Evolutionary conservation across 2,329 filamentous ascomycete species (phyloP), one percentile per base, ranked within the genome.

Genomic region (Saccharata proteae): DNA sequence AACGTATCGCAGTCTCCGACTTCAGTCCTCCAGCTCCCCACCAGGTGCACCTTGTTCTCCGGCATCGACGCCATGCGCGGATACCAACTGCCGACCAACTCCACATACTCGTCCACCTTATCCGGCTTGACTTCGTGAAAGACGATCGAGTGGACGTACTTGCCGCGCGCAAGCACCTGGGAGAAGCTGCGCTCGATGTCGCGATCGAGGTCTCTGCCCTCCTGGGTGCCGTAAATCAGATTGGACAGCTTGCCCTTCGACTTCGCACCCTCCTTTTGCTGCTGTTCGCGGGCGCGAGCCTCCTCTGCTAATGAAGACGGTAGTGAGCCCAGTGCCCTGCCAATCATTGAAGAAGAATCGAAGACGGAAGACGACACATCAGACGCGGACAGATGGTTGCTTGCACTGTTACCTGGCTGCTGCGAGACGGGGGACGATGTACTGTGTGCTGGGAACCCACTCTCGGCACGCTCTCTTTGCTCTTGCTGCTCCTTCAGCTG

Each of bases 1-100:
- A 98, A 98, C 0, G 86, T 94, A 51, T 98, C 85, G 54, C 84
- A 92, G 48, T 98, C 88, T 39, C 90, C 90, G 30, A 98, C 86
- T 57, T 98, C 90, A 11, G 86, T 94, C 57, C 88, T 76, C 90
- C 90, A 98, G 65, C 88, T 96, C 47, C 90, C 90, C 5, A 98
- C 90, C 35, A 98, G 64, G 56, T 98, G 78, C 44, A 98, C 88
- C 61, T 88, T 88, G 61, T 96, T 93, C 60, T 90, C 79, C 13
- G 80, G 76, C 43, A 76, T 69, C 37, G 71, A 69, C 26, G 90
- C 90, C 70, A 96, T 85, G 51, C 73, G 75, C 6, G 90, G 88
- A 52, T 98, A 98, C 80, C 84, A 96, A 21, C 71, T 67, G 38
- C 90, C 84, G 10, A 96, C 83, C 29, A 96, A 67, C 36, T 88